Evolutionary conservation across 768 basidiomycete species (phyloP).

Genomic region (Russula vinacea): DNA sequence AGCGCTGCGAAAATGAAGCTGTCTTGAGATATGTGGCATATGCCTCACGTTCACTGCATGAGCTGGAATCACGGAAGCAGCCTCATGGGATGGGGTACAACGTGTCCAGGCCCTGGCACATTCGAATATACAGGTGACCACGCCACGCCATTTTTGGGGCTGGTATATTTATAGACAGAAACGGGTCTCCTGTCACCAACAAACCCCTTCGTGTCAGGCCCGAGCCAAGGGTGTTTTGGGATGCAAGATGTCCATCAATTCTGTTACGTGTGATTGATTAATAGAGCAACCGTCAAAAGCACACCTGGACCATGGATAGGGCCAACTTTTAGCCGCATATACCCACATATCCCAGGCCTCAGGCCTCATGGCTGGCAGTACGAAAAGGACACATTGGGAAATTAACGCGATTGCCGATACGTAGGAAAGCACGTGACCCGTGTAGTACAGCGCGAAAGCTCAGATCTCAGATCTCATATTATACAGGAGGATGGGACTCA

Average conservation of each 20-base stretch:
- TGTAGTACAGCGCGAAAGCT: no score
- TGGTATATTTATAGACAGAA: neutral
- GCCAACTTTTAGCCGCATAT: neutral
- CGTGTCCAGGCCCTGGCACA: neutral
- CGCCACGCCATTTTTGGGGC: no score
- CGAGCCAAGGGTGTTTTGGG: neutral
- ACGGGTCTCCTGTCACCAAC: neutral
- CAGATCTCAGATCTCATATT: no score
- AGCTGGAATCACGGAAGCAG: neutral
- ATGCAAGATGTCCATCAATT: neutral
- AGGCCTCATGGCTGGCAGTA: constrained; percentile 2
- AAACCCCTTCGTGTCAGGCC: neutral
- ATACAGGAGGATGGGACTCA: no score
- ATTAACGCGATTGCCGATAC: neutral
- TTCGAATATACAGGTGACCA: neutral
- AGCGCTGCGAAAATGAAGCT: constrained; percentile 3
- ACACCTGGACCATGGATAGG: neutral
- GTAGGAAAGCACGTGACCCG: no score
- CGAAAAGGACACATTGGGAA: neutral
- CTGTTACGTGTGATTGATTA: constrained; percentile 8
- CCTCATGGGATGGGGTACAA: neutral
- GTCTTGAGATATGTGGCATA: neutral
- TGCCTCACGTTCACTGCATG: neutral
- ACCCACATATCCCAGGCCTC: neutral
- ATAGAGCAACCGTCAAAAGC: neutral